phyloP scores from a whole-genome alignment of 371 early-diverging fungal species.

The Cokeromyces recurvatus region DNA sequence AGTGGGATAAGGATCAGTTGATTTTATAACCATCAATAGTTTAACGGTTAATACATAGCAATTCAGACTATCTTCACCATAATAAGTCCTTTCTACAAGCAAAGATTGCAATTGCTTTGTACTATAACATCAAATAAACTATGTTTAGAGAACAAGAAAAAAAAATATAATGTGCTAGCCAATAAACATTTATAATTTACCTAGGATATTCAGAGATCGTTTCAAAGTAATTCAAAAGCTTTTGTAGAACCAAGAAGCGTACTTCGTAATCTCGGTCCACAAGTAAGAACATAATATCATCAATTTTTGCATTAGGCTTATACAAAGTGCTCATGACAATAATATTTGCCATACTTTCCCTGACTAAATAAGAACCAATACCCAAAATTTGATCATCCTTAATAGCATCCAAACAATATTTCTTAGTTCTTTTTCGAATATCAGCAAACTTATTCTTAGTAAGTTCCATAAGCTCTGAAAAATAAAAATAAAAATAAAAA shows the following conservation, averaged over 20 bases:
- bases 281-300: constrained; percentile 22
- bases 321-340: constrained; percentile 29
- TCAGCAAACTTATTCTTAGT: constrained; percentile 1
- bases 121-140: constrained; percentile 16
- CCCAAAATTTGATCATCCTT: constrained; percentile 20
- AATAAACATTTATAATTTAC: too few species aligned
- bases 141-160: too few species aligned
- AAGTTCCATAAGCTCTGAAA: constrained; percentile 15
- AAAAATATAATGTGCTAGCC: too few species aligned
- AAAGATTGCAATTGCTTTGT: constrained; percentile 28
- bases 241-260: constrained; percentile 46
- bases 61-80: constrained; percentile 46
- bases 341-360: constrained; percentile 42
- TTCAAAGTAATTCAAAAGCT: constrained; percentile 19
- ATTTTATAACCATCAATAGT: constrained; percentile 29
- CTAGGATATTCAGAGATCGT: too few species aligned
- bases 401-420: constrained; percentile 3
- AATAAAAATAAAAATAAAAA: neutral
- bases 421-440: neutral
- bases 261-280: constrained; percentile 56
- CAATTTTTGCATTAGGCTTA: constrained; percentile 6
- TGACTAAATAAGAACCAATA: constrained; percentile 45
- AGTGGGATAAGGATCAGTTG: constrained; percentile 33
- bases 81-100: constrained; percentile 44
- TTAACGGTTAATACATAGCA: constrained; percentile 48